phyloP scores from a whole-genome alignment of 1,139 yeast species.

The Debaryomyces sp. region DNA sequence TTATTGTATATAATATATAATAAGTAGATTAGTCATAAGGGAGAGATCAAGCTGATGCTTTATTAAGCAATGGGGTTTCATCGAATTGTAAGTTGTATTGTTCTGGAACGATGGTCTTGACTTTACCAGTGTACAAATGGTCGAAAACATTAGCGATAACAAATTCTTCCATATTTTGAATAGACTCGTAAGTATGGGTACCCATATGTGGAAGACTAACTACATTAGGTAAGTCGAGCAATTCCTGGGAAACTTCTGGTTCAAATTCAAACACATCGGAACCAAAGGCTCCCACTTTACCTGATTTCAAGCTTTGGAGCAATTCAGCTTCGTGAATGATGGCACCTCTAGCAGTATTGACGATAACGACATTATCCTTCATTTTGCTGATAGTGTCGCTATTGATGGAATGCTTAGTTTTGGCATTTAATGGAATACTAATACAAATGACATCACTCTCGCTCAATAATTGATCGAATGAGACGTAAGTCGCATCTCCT shows the following conservation, averaged over 20 bases:
- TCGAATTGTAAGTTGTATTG: slow-evolving; percentile 28
- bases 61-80: background rate
- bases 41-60: background rate
- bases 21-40: background rate
- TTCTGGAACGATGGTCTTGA: slow-evolving; percentile 70
- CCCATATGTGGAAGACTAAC: slow-evolving; percentile 83
- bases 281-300: slow-evolving; percentile 75
- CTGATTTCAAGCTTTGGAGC: slow-evolving; percentile 61
- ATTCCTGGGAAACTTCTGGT: slow-evolving; percentile 67
- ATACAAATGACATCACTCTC: slow-evolving; percentile 62
- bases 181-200: slow-evolving; percentile 66
- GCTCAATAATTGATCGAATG: slow-evolving; percentile 57
- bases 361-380: slow-evolving; percentile 65
- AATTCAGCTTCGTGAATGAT: slow-evolving; percentile 70
- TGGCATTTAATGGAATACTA: slow-evolving; percentile 61
- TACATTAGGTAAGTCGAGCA: slow-evolving; percentile 57
- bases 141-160: slow-evolving; percentile 49
- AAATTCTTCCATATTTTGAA: slow-evolving; percentile 58
- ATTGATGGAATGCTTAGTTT: slow-evolving; percentile 63
- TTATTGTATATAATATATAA: background rate
- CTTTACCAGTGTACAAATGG: slow-evolving; percentile 59
- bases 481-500: slow-evolving; percentile 55
- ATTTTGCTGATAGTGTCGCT: slow-evolving; percentile 53
- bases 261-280: slow-evolving; percentile 86
- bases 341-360: slow-evolving; percentile 77